These are phyloP conservation scores for Aspergillus spinulosporus DNA, from an alignment of 2,329 filamentous ascomycete genomes.

Conservation along the genomic window DNA sequence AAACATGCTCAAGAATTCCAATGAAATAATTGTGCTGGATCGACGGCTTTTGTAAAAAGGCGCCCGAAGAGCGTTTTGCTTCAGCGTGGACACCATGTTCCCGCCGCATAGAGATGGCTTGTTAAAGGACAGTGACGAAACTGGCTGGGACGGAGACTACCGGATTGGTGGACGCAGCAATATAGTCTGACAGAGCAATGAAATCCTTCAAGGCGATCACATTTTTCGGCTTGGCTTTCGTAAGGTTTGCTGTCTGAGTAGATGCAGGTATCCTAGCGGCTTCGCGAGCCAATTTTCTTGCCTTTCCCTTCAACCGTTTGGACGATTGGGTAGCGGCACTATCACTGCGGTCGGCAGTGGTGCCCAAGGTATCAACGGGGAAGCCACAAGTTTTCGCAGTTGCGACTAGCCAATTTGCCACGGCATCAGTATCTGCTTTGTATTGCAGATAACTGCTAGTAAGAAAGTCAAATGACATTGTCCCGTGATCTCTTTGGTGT, in stretches of 20 bases:
- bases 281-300: not conserved
- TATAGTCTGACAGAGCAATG: not conserved
- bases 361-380: not conserved
- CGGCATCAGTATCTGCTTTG: not conserved
- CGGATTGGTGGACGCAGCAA: not conserved
- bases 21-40: not conserved
- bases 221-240: not conserved
- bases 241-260: not conserved
- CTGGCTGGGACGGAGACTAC: not conserved
- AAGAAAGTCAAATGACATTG: not conserved
- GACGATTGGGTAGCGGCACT: not conserved
- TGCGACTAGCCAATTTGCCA: not conserved
- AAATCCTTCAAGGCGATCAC: not conserved
- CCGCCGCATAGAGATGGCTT: not conserved
- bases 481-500: too few species aligned
- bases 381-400: not conserved
- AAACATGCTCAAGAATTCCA: not conserved
- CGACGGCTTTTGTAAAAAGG: not conserved
- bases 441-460: not conserved
- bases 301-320: not conserved
- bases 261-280: not conserved
- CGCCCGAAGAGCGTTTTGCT: not conserved
- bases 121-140: not conserved
- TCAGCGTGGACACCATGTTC: not conserved
- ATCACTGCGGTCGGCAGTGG: not conserved